Evolutionary conservation across 345 rosid genomes (phyloP), one percentile per base, ranked within the genome.

Genomic region (Citrus sinensis): DNA sequence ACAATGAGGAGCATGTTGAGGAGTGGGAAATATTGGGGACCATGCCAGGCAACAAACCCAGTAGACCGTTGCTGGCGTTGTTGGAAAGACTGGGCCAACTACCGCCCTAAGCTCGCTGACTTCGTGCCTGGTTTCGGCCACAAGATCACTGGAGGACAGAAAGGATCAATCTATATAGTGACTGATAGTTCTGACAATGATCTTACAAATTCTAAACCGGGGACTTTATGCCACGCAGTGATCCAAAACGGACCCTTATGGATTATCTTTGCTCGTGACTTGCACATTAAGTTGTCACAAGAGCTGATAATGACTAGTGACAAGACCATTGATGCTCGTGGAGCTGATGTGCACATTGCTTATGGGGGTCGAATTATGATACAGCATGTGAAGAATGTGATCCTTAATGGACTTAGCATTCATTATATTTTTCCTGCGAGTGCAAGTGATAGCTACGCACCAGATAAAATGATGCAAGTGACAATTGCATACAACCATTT

Each of bases 261-360:
- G 98, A 95, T 95, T 84, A 83, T 82, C 55, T 95, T 95, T 42
- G 87, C 85, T 9, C 75, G 67, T 6, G 74, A 88, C 85, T 91
- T 95, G 98, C 7, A 85, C 68, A 95, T 95, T 60, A 89, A 69
- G 75, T 86, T 93, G 29, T 70, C 71, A 51, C 87, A 92, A 69
- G 96, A 95, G 79, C 78, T 95, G 11, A 74, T 91, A 27, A 32
- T 95, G 51, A 34, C 78, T 0, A 80, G 88, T 70, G 75, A 91
- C 73, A 93, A 92, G 82, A 95, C 98, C 6, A 93, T 95, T 35
- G 98, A 93, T n/a, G 98, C 79, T 4, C 84, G 98, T 25, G 97
- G 98, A 27, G 92, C 86, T 2, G 87, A 74, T 22, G 86, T 93
- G 68, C 93, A 88, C 55, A 87, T 93, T 34, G 88, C 87, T 32